Evolutionary conservation across 2,329 filamentous ascomycete species (phyloP).

Genomic region (Botryotinia globosa): DNA sequence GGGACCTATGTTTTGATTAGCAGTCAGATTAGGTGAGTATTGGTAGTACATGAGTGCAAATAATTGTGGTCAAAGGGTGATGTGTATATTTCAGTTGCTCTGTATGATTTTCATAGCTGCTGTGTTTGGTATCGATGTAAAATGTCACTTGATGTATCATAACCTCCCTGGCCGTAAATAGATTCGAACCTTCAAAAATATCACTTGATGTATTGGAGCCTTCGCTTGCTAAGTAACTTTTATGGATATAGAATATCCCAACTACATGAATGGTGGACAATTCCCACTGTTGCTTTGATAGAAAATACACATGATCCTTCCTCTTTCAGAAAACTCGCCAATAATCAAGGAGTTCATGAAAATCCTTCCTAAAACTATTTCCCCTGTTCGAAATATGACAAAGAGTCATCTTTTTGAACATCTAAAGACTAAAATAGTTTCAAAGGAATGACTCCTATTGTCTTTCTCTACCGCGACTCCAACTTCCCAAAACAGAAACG

Average conservation of each 20-base stretch:
- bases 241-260: background rate
- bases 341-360: background rate
- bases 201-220: background rate
- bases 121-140: background rate
- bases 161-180: background rate
- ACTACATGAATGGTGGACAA: background rate
- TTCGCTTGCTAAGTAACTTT: background rate
- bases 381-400: background rate
- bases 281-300: background rate
- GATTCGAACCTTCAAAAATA: background rate
- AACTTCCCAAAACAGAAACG: background rate
- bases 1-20: conserved; percentile 31
- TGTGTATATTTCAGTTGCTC: background rate
- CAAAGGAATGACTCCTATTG: conserved; percentile 2
- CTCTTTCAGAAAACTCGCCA: background rate
- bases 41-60: background rate
- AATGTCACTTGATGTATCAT: background rate
- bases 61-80: background rate
- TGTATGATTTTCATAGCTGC: background rate
- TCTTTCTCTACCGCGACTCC: background rate
- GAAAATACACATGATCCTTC: background rate
- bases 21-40: conserved; percentile 3
- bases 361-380: background rate
- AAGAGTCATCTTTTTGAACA: background rate
- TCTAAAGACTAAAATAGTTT: background rate